These are phyloP conservation scores for Diaporthe sp. DNA, from an alignment of 2,329 filamentous ascomycete species.

Conservation along the genomic window DNA sequence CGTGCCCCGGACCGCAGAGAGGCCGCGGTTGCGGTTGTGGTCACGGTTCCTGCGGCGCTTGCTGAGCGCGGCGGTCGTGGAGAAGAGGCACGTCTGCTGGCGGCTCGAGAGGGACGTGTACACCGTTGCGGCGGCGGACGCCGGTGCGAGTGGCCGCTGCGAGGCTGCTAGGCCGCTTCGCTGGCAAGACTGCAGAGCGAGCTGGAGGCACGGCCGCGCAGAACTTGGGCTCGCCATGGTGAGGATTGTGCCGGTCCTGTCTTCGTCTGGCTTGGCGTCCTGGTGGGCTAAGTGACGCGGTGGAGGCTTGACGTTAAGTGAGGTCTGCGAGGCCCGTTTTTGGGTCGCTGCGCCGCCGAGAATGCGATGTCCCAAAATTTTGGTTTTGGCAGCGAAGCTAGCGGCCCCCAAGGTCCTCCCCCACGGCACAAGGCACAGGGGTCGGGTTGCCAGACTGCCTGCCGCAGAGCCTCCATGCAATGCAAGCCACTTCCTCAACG, in stretches of 20 bases:
- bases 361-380: constrained; percentile 35
- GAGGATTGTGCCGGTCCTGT: background rate
- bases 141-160: constrained; percentile 19
- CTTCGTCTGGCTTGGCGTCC: background rate
- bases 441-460: constrained; percentile 8
- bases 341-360: constrained; percentile 28
- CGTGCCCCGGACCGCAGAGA: constrained; percentile 84
- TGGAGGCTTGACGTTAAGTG: background rate
- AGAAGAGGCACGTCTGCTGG: constrained; percentile 49
- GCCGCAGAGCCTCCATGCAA: constrained; percentile 36
- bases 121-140: constrained; percentile 5
- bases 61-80: constrained; percentile 49
- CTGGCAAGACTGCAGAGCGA: constrained; percentile 36
- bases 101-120: constrained; percentile 13
- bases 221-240: constrained; percentile 38
- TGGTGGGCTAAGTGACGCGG: background rate
- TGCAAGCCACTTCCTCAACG: constrained; percentile 33
- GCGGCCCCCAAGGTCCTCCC: too few relatives aligned
- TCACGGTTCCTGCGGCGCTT: constrained; percentile 64
- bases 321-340: constrained; percentile 12
- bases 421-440: background rate
- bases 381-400: constrained; percentile 32
- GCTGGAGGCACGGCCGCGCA: constrained; percentile 38
- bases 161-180: constrained; percentile 33
- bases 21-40: constrained; percentile 83